Conservation (phyloP, 306 rosid genomes). For the Inga leiocalycina region DNA sequence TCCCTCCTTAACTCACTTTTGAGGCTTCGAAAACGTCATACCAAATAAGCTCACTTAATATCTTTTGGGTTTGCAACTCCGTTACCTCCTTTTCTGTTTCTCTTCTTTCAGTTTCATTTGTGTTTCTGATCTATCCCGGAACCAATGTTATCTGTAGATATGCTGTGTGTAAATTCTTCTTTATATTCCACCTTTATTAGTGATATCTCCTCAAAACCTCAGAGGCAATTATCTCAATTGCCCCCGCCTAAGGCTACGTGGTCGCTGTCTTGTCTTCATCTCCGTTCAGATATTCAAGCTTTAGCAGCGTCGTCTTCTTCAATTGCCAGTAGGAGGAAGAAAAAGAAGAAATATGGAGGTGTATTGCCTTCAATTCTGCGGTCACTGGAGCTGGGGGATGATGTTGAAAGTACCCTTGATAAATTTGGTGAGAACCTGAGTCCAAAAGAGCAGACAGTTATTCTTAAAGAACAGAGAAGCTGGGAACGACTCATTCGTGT, state of each 20-base stretch:
- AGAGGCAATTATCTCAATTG: neutral
- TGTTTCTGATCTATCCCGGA: neutral
- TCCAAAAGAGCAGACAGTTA: slow-evolving; percentile 71
- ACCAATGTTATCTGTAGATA: slow-evolving; percentile 39
- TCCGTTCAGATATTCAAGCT: slow-evolving; percentile 46
- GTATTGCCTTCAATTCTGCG: slow-evolving; percentile 55
- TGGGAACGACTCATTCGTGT: slow-evolving; percentile 66
- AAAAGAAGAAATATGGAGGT: slow-evolving; percentile 51
- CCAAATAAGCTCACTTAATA: neutral
- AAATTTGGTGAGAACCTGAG: slow-evolving; percentile 43
- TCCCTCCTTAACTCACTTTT: too few species aligned
- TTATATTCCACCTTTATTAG: slow-evolving; percentile 16
- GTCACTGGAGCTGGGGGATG: slow-evolving; percentile 42
- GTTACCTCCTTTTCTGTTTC: neutral
- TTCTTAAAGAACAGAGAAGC: slow-evolving; percentile 61
- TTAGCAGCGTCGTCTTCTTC: slow-evolving; percentile 39
- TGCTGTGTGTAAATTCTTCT: slow-evolving; percentile 28
- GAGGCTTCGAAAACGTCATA: too few species aligned
- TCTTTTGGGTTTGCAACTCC: slow-evolving; percentile 20
- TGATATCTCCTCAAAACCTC: slow-evolving; percentile 22
- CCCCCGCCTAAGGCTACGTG: slow-evolving; percentile 3
- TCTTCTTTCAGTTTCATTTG: neutral
- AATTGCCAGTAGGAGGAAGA: slow-evolving; percentile 42
- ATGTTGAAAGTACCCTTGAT: slow-evolving; percentile 53
- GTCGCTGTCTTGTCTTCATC: slow-evolving; percentile 32